These are phyloP conservation scores for Ophiostoma quercus DNA, from an alignment of 2,329 filamentous ascomycete genomes.

Conservation along the genomic window DNA sequence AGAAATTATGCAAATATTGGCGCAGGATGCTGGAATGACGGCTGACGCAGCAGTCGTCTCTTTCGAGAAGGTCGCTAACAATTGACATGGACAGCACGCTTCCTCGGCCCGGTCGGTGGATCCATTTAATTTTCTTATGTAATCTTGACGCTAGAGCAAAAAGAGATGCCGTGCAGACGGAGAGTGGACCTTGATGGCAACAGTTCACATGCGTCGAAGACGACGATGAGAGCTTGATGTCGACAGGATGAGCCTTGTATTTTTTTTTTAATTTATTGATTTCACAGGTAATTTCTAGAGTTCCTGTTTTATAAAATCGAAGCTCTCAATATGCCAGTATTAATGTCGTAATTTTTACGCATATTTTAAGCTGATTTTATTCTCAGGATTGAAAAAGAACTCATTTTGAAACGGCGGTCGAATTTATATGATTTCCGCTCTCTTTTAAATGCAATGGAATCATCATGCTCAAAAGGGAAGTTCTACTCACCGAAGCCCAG, in stretches of 20 bases:
- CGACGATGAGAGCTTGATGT: background rate
- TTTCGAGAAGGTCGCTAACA: background rate
- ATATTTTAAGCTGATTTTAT: no score
- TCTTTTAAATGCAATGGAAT: background rate
- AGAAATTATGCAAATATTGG: background rate
- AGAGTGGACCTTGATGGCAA: background rate
- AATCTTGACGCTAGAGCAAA: background rate
- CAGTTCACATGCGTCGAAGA: background rate
- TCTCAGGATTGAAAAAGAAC: no score
- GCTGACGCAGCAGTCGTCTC: conserved; percentile 5
- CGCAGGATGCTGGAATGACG: background rate
- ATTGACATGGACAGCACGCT: background rate
- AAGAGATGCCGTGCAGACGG: background rate
- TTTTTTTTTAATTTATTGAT: background rate
- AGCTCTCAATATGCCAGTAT: no score
- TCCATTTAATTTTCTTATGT: background rate
- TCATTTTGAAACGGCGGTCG: no score
- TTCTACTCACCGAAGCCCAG: background rate
- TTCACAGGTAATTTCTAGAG: no score
- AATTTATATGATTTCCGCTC: no score
- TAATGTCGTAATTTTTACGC: no score
- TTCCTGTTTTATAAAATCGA: no score
- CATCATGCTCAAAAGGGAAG: background rate
- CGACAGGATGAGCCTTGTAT: background rate
- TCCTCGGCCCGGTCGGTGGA: conserved; percentile 3